phyloP scores from a whole-genome alignment of 768 basidiomycete species.

The Pisolithus albus region DNA sequence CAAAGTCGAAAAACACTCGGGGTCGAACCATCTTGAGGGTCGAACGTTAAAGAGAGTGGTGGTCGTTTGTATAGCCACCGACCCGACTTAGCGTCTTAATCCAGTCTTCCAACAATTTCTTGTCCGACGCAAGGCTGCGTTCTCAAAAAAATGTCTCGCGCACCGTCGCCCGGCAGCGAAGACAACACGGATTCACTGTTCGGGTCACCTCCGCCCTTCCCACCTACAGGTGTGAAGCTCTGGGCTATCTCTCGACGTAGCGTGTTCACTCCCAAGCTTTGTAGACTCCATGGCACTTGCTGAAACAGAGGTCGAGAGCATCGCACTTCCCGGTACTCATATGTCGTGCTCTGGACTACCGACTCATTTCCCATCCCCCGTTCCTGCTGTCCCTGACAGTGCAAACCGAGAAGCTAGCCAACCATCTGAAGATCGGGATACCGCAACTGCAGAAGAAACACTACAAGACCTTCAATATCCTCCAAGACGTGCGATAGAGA shows the following conservation, averaged over 20 bases:
- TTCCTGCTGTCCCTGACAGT: slow-evolving; percentile 27
- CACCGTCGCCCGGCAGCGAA: slow-evolving; percentile 13
- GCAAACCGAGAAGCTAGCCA: slow-evolving; percentile 29
- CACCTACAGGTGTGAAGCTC: slow-evolving; percentile 70
- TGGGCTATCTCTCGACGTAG: slow-evolving; percentile 35
- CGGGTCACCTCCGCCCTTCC: slow-evolving; percentile 70
- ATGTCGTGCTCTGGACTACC: slow-evolving; percentile 76
- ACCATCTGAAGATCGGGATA: neutral
- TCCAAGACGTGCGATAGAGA: slow-evolving; percentile 28
- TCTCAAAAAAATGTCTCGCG: neutral
- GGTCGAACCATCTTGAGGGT: slow-evolving; percentile 40
- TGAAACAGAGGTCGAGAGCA: slow-evolving; percentile 79
- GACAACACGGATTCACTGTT: slow-evolving; percentile 71
- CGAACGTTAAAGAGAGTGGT: neutral
- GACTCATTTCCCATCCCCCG: slow-evolving; percentile 42
- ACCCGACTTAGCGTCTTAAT: too few relatives aligned
- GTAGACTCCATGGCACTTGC: slow-evolving; percentile 3
- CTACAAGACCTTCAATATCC: neutral
- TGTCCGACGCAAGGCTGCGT: too few relatives aligned
- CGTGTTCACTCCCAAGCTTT: slow-evolving; percentile 22
- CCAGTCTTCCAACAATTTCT: too few relatives aligned
- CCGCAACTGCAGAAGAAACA: neutral
- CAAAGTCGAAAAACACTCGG: slow-evolving; percentile 66
- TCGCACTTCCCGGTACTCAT: slow-evolving; percentile 97
- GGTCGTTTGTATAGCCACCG: too few relatives aligned